Conservation (phyloP, 257 asterid genomes). For the Eucommia ulmoides region DNA sequence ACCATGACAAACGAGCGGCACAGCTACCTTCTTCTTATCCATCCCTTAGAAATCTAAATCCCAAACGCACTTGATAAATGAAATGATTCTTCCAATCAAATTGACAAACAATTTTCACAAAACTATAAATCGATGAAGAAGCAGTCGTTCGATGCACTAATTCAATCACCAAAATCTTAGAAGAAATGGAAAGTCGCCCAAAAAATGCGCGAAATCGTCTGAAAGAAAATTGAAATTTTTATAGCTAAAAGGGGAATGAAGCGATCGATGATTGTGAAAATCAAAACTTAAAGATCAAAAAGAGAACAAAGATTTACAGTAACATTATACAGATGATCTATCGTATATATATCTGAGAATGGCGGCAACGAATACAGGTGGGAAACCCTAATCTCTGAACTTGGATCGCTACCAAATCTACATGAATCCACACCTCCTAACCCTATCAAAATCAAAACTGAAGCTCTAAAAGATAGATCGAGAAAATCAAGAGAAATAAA, state of each 20-base stretch:
- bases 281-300: too few species aligned
- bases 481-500: slow-evolving; percentile 6
- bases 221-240: too few species aligned
- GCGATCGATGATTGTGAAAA: too few species aligned
- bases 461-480: slow-evolving; percentile 18
- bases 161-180: slow-evolving; percentile 8
- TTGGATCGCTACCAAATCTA: slow-evolving; percentile 11
- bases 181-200: slow-evolving; percentile 16
- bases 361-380: slow-evolving; percentile 52
- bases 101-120: slow-evolving; percentile 11
- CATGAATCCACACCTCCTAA: slow-evolving; percentile 64
- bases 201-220: slow-evolving; percentile 31
- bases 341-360: slow-evolving; percentile 15
- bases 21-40: slow-evolving; percentile 89
- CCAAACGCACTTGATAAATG: slow-evolving; percentile 4
- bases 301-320: too few species aligned
- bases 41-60: slow-evolving; percentile 17
- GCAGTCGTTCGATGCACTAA: slow-evolving; percentile 5
- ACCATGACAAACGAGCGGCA: slow-evolving; percentile 96
- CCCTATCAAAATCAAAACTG: slow-evolving; percentile 21
- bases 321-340: too few species aligned
- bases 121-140: slow-evolving; percentile 7
- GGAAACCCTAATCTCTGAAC: slow-evolving; percentile 50
- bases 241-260: too few species aligned
- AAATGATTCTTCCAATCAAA: slow-evolving; percentile 6